Evolutionary conservation across 1,284 basidiomycete genomes (phyloP), one percentile per base, ranked within the genome.

Genomic region (Grifola frondosa): DNA sequence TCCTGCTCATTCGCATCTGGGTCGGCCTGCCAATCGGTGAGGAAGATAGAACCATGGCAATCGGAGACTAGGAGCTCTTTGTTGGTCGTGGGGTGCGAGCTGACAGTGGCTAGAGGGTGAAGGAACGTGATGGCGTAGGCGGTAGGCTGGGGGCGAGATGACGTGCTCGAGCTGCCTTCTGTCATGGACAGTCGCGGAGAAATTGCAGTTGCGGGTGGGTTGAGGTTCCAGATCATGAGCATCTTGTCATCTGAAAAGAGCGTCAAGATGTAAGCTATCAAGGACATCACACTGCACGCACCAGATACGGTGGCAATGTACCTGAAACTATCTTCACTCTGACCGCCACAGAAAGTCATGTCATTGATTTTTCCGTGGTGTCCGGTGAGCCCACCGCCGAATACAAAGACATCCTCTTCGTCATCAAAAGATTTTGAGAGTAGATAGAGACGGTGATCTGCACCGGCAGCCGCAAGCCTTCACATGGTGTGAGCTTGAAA

Each of bases 191-290:
- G 67, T 44, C 60, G 67, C 44, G 59, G 70, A 39, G 11, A 71
- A 67, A 21, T 66, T 58, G 28, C 75, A 65, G 44, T 77, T 65
- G 38, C 73, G 43, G 19, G 67, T 59, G 85, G 84, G 56, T 77
- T 69, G 15, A 91, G 74, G 61, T 91, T 85, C 88, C 88, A 91
- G 12, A 91, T 78, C 77, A 90, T 84, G 35, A 90, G 72, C 73
- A 83, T 84, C 58, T 80, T 85, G 65, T 90, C 87, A 53, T 88
- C 87, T 88, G 48, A 25, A 24, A 17, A 20, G 29, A 23, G 23
- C 26, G 37, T 15, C 19, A 45, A 22, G 36, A 29, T 22, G 16
- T 26, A 17, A 21, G 31, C 28, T 42, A 29, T 40, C 30, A 20
- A 19, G 34, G 6, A 25, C 31, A 33, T 26, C 28, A 11, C 19